phyloP scores from a whole-genome alignment of 805 yeast species.

The Candida pseudoglaebosa region DNA sequence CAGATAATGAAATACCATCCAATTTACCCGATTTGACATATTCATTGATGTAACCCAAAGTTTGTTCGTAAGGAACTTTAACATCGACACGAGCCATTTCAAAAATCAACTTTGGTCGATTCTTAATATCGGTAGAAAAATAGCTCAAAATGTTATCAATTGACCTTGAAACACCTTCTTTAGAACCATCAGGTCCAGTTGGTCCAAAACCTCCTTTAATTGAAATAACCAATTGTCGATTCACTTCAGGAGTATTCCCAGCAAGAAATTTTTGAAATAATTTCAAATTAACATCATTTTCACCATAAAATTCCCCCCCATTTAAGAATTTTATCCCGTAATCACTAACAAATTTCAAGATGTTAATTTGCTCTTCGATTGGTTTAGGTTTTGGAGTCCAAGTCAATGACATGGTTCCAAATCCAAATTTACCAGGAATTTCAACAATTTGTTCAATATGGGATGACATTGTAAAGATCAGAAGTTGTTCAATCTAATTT shows the following conservation, averaged over 20 bases:
- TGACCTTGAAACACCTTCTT: slow-evolving; percentile 43
- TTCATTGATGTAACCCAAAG: slow-evolving; percentile 53
- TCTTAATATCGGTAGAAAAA: slow-evolving; percentile 23
- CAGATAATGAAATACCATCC: slow-evolving; percentile 72
- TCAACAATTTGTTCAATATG: slow-evolving; percentile 7
- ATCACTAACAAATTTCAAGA: slow-evolving; percentile 43
- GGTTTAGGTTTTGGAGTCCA: slow-evolving; percentile 60
- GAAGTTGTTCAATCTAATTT: no score
- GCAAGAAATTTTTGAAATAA: slow-evolving; percentile 55
- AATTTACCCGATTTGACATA: slow-evolving; percentile 60
- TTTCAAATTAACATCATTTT: slow-evolving; percentile 47
- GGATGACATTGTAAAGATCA: neutral
- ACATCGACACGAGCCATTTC: slow-evolving; percentile 72
- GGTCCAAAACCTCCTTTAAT: slow-evolving; percentile 63
- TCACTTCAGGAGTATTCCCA: slow-evolving; percentile 46
- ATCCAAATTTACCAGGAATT: slow-evolving; percentile 45
- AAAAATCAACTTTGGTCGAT: slow-evolving; percentile 45
- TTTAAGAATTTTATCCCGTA: slow-evolving; percentile 54
- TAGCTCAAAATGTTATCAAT: slow-evolving; percentile 39
- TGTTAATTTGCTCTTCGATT: slow-evolving; percentile 47
- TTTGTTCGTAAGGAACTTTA: slow-evolving; percentile 52
- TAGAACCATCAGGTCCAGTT: slow-evolving; percentile 46
- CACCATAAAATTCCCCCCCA: slow-evolving; percentile 78
- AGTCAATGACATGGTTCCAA: slow-evolving; percentile 81
- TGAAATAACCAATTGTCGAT: slow-evolving; percentile 53